Evolutionary conservation across 1,284 basidiomycete genomes (phyloP).

Genomic region (Ceratobasidium sp.): DNA sequence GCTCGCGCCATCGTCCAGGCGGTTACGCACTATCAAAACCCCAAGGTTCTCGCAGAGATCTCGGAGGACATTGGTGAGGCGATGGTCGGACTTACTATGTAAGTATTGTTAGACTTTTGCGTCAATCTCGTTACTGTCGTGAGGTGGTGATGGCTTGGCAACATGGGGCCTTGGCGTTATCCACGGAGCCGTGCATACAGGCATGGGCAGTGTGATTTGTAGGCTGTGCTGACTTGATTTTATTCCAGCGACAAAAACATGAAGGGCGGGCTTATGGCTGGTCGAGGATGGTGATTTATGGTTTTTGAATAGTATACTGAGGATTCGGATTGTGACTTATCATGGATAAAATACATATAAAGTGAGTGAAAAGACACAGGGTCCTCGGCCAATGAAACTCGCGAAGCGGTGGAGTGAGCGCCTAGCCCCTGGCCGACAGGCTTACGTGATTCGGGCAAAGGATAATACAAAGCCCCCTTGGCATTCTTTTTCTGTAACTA

Average conservation of each 20-base stretch:
- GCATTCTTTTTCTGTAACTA: slow-evolving; percentile 37
- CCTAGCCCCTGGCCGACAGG: background rate
- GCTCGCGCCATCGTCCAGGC: slow-evolving; percentile 98
- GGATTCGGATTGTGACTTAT: too few species aligned
- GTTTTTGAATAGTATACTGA: too few species aligned
- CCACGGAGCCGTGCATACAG: background rate
- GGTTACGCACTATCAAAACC: slow-evolving; percentile 96
- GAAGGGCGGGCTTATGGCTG: slow-evolving; percentile 66
- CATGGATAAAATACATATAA: too few species aligned
- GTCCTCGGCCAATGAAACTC: background rate
- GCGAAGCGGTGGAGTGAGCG: background rate
- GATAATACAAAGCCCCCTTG: background rate
- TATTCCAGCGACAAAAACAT: slow-evolving; percentile 63
- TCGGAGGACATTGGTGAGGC: slow-evolving; percentile 89
- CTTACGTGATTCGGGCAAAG: slow-evolving; percentile 33
- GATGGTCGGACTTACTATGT: slow-evolving; percentile 95
- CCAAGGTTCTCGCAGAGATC: slow-evolving; percentile 82
- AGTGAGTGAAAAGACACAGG: too few species aligned
- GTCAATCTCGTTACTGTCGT: too few species aligned
- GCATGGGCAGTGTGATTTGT: too few species aligned
- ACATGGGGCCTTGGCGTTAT: background rate
- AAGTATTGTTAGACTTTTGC: too few species aligned
- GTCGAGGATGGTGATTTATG: slow-evolving; percentile 59
- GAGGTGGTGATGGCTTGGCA: slow-evolving; percentile 3
- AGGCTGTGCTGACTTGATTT: background rate